Evolutionary conservation across 768 basidiomycete species (phyloP), one percentile per base, ranked within the genome.

Genomic region (Termitomyces sp.): DNA sequence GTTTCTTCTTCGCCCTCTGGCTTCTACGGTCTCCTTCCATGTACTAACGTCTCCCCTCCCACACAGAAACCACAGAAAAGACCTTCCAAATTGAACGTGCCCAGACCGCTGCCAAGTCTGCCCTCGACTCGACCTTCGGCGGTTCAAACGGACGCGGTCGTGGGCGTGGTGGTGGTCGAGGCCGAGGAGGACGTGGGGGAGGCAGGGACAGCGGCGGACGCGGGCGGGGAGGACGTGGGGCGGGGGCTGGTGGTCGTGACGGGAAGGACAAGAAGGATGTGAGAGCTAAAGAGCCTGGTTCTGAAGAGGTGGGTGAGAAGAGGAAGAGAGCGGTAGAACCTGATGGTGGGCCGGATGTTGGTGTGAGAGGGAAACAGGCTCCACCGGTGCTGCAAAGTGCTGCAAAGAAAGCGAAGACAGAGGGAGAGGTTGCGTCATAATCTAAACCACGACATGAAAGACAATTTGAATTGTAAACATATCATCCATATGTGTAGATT

Each of bases 321-420:
- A 77, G 90, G 58, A 93, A 91, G 69, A 82, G 88, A 39, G 85
- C 80, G 1, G 77, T 89, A 0, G 90, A 91, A 66, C 89, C 89
- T 1, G 90, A 91, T 65, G 90, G 89, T 62, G 90, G 87, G 0
- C 83, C 85, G 3, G 82, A 87, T 63, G 77, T 79, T 27, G 89
- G 89, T 10, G 69, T 84, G 12, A 80, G 89, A 24, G 89, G 89
- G 0, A 78, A 74, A 8, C 77, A 73, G 33, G 86, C 85, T 3
- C 90, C 90, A 12, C 82, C 82, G 40, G 61, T 67, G 2, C 62
- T 81, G 53, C 73, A 76, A 56, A 70, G 71, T 48, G 70, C 43
- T 43, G 30, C 71, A 37, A 82, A 82, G 65, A 81, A 79, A 67
- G 70, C 68, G 14, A 82, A 80, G 60, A 73, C 74, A 10, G 74